Evolutionary conservation across 176 grass and related monocot species (phyloP).

Genomic region (Tuctoria greenei): DNA sequence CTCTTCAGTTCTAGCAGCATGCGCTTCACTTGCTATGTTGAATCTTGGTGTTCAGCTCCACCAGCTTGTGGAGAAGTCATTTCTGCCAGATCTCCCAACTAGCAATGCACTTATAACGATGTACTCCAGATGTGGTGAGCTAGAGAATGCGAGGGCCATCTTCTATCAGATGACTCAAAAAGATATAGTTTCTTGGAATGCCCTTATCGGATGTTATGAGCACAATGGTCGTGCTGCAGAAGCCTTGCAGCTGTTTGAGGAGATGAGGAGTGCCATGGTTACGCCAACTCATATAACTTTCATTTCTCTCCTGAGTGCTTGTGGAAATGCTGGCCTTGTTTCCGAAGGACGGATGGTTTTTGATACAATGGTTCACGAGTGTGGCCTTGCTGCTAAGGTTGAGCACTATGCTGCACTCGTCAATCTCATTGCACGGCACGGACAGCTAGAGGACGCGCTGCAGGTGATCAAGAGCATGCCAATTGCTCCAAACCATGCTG

Average conservation of each 20-base stretch:
- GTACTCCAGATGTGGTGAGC: constrained; percentile 66
- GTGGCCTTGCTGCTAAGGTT: constrained; percentile 46
- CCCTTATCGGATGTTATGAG: constrained; percentile 62
- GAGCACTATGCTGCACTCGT: constrained; percentile 80
- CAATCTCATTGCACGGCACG: constrained; percentile 66
- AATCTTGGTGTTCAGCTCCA: constrained; percentile 61
- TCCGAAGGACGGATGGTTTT: constrained; percentile 62
- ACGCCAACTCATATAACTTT: constrained; percentile 68
- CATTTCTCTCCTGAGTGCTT: constrained; percentile 67
- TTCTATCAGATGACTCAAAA: constrained; percentile 57
- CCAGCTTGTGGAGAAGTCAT: constrained; percentile 69
- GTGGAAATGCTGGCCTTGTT: constrained; percentile 63
- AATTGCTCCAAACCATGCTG: constrained; percentile 54
- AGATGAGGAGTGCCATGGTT: constrained; percentile 50
- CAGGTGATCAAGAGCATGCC: constrained; percentile 59
- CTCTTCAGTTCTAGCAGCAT: constrained; percentile 72
- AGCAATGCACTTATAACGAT: constrained; percentile 79
- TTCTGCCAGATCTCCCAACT: constrained; percentile 53
- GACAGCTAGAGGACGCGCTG: constrained; percentile 54
- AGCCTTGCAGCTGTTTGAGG: constrained; percentile 60
- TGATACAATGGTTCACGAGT: constrained; percentile 64
- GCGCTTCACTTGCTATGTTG: constrained; percentile 55
- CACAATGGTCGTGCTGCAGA: constrained; percentile 55
- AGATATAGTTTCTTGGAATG: constrained; percentile 67
- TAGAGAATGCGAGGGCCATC: constrained; percentile 52